Conservation (phyloP, 1,284 basidiomycete species). For the Ganoderma leucocontextum region DNA sequence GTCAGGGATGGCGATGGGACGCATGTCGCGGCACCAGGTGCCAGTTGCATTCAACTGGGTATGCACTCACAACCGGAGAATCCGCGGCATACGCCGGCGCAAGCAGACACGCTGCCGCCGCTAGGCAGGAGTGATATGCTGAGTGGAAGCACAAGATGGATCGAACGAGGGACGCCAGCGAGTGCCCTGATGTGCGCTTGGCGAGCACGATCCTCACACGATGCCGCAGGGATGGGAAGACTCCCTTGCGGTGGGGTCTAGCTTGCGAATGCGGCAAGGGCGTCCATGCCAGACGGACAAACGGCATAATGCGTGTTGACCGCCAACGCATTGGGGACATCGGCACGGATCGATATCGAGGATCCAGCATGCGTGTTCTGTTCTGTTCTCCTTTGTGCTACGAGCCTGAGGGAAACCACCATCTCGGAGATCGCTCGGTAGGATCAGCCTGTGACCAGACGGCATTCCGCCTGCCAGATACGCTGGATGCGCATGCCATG, state of each 20-base stretch:
- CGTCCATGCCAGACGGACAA: slow-evolving; percentile 14
- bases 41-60: background rate
- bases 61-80: slow-evolving; percentile 21
- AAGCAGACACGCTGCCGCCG: slow-evolving; percentile 10
- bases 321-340: background rate
- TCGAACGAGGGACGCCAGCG: slow-evolving; percentile 6
- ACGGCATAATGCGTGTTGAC: slow-evolving; percentile 4
- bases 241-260: slow-evolving; percentile 25
- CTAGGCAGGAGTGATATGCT: slow-evolving; percentile 15
- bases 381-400: slow-evolving; percentile 1
- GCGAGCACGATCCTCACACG: slow-evolving; percentile 13
- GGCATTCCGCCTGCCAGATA: background rate
- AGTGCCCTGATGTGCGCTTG: slow-evolving; percentile 20
- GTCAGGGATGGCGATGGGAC: background rate
- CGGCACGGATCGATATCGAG: slow-evolving; percentile 12
- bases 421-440: slow-evolving; percentile 32
- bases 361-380: slow-evolving; percentile 2
- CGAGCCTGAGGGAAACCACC: background rate
- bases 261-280: slow-evolving; percentile 29
- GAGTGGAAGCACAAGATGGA: slow-evolving; percentile 5
- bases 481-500: background rate
- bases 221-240: slow-evolving; percentile 27
- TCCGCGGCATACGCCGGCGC: slow-evolving; percentile 15
- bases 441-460: slow-evolving; percentile 20
- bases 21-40: background rate